Percentiles rank a stretch among this genome's conserved stretches.
These are phyloP conservation scores for Boletus calvinii DNA, from an alignment of 1,284 basidiomycete genomes.

Conservation along the genomic window DNA sequence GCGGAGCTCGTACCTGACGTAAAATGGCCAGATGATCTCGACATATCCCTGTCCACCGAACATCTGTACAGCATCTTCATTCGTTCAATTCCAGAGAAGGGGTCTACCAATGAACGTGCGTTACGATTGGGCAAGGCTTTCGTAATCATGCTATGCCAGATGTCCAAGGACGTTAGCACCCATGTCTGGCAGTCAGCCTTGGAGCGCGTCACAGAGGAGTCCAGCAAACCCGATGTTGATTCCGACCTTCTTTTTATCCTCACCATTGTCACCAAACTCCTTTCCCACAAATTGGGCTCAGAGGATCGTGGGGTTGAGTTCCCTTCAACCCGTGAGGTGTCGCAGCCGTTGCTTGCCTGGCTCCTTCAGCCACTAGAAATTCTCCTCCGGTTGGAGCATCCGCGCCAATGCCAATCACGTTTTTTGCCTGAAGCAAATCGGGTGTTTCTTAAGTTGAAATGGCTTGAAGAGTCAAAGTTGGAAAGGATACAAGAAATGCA, in stretches of 20 bases:
- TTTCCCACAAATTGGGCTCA: background rate
- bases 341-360: conserved; percentile 8
- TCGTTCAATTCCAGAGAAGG: conserved; percentile 4
- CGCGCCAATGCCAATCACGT: background rate
- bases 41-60: conserved; percentile 7
- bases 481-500: background rate
- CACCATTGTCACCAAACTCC: conserved; percentile 4
- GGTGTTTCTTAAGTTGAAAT: conserved; percentile 1
- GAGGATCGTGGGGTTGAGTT: background rate
- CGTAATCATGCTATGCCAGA: conserved; percentile 5
- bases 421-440: conserved; percentile 7
- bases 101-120: background rate
- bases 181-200: conserved; percentile 3
- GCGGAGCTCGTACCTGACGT: conserved; percentile 12
- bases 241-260: conserved; percentile 9
- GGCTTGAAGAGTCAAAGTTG: background rate
- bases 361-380: conserved; percentile 6
- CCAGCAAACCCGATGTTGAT: background rate
- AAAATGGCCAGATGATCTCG: conserved; percentile 9
- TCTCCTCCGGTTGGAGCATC: conserved; percentile 1
- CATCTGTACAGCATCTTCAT: conserved; percentile 11
- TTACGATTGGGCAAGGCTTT: conserved; percentile 8
- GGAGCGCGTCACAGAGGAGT: background rate
- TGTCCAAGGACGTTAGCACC: background rate
- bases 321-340: background rate